These are phyloP conservation scores for Verticillium alfalfae DNA, from an alignment of 2,329 filamentous ascomycete genomes.

Conservation along the genomic window DNA sequence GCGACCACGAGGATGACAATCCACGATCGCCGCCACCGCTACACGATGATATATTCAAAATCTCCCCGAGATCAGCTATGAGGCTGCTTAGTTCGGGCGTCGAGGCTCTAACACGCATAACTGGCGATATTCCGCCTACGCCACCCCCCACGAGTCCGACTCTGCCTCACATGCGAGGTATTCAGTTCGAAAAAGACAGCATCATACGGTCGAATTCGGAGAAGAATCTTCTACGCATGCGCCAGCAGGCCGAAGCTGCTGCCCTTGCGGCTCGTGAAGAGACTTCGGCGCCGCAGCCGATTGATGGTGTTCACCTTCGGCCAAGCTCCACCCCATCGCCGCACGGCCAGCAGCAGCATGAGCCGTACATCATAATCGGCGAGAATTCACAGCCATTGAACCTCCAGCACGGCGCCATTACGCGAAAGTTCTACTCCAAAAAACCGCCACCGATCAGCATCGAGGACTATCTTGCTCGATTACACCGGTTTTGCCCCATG, in stretches of 20 bases:
- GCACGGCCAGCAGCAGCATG: conserved; percentile 18
- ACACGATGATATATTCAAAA: conserved; percentile 63
- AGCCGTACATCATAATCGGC: conserved; percentile 58
- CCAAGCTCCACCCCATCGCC: conserved; percentile 19
- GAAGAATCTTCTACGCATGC: conserved; percentile 41
- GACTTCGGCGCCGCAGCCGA: conserved; percentile 21
- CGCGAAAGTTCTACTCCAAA: conserved; percentile 90
- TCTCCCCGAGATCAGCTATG: conserved; percentile 69
- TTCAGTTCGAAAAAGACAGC: conserved; percentile 57
- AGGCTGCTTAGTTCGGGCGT: conserved; percentile 70
- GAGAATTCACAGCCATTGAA: conserved; percentile 67
- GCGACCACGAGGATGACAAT: conserved; percentile 15
- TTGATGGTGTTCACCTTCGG: conserved; percentile 52
- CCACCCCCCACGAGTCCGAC: conserved; percentile 60
- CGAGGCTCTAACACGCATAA: conserved; percentile 65
- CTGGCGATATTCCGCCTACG: conserved; percentile 77
- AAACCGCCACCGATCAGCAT: conserved; percentile 76
- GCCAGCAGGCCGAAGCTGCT: conserved; percentile 29
- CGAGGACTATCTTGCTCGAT: conserved; percentile 76
- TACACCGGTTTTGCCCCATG: conserved; percentile 90
- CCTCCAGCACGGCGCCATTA: conserved; percentile 78
- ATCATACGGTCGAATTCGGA: conserved; percentile 54
- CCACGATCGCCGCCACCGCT: conserved; percentile 20
- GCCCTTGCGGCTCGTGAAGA: conserved; percentile 12
- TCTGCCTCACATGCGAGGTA: conserved; percentile 59